Conservation (phyloP, 75 land plant genomes). For the Gnetum montanum region DNA sequence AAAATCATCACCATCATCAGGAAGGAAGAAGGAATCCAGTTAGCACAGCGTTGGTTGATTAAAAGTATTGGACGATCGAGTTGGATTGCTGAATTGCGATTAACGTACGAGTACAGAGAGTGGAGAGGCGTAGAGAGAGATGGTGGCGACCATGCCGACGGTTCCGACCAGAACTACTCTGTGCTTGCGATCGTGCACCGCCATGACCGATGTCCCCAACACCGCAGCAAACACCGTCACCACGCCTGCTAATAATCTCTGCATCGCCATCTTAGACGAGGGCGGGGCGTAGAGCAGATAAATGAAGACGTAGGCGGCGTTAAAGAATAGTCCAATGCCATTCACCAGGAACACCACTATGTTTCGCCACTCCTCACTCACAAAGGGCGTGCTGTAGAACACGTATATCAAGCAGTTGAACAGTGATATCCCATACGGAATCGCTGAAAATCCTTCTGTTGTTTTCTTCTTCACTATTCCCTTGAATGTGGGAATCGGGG, state of each 20-base stretch:
- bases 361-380: constrained; percentile 45
- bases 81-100: too few species aligned
- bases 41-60: too few species aligned
- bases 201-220: neutral
- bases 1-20: too few species aligned
- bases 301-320: constrained; percentile 40
- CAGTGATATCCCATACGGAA: constrained; percentile 62
- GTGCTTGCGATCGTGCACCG: neutral
- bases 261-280: constrained; percentile 23
- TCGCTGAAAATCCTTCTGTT: constrained; percentile 52
- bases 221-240: neutral
- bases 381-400: constrained; percentile 56
- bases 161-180: neutral
- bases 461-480: constrained; percentile 51
- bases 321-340: constrained; percentile 42
- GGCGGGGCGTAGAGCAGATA: constrained; percentile 29
- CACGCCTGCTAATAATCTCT: neutral
- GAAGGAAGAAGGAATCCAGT: too few species aligned
- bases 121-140: constrained; percentile 4
- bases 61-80: too few species aligned
- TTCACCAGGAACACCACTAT: constrained; percentile 50
- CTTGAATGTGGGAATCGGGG: constrained; percentile 58
- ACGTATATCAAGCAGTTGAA: constrained; percentile 64
- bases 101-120: constrained; percentile 6
- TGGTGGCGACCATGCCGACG: constrained; percentile 2